Conservation (phyloP, 495 filamentous ascomycete species). For the Xylaria longipes region DNA sequence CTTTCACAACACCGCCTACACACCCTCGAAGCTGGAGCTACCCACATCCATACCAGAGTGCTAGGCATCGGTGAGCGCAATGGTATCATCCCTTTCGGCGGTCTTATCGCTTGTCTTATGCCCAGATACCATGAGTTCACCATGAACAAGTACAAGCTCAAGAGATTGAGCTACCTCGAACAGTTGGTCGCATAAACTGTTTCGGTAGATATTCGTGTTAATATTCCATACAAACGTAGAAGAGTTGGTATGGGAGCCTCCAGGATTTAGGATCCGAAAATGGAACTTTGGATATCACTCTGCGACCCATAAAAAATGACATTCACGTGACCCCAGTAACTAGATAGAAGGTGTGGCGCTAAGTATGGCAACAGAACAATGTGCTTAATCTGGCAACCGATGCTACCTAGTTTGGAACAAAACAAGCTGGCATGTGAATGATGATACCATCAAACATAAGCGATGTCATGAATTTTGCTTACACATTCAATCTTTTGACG, state of each 20-base stretch:
- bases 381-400: background rate
- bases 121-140: conserved; percentile 76
- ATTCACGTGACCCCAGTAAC: too few species aligned
- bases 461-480: background rate
- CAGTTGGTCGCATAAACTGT: background rate
- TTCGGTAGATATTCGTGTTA: background rate
- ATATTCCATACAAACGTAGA: too few species aligned
- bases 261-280: too few species aligned
- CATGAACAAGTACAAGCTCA: conserved; percentile 74
- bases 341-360: too few species aligned
- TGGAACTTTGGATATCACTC: too few species aligned
- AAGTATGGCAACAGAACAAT: too few species aligned
- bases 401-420: background rate
- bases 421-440: background rate
- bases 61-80: conserved; percentile 67
- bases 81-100: conserved; percentile 78
- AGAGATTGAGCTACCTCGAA: conserved; percentile 63
- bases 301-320: too few species aligned
- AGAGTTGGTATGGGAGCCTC: too few species aligned
- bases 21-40: conserved; percentile 75
- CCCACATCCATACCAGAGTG: conserved; percentile 64
- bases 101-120: conserved; percentile 74
- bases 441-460: background rate
- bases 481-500: background rate
- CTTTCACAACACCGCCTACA: conserved; percentile 82